Evolutionary conservation across 2,329 filamentous ascomycete species (phyloP).

Genomic region (Aspergillus fischeri): DNA sequence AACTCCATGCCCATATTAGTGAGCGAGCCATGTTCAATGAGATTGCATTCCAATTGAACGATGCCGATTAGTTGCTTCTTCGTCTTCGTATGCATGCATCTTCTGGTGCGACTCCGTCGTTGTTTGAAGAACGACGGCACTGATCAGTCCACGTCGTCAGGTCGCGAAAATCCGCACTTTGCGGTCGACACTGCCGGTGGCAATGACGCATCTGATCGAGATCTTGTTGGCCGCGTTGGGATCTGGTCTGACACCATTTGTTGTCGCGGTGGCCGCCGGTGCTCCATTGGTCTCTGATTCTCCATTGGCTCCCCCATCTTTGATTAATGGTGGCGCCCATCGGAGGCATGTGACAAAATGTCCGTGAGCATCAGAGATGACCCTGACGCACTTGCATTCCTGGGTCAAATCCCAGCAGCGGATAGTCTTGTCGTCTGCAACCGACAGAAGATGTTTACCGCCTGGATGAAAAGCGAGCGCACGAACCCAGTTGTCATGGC

Average conservation of each 20-base stretch:
- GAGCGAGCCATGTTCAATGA: not conserved
- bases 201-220: slow-evolving; percentile 75
- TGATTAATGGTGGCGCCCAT: slow-evolving; percentile 75
- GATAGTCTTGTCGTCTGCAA: slow-evolving; percentile 82
- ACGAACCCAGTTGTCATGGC: slow-evolving; percentile 91
- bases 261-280: not conserved
- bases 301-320: slow-evolving; percentile 44
- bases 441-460: slow-evolving; percentile 80
- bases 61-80: not conserved
- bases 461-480: slow-evolving; percentile 82
- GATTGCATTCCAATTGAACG: not conserved
- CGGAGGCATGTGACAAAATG: slow-evolving; percentile 81
- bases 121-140: not conserved
- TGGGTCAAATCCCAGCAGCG: slow-evolving; percentile 88
- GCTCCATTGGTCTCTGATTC: slow-evolving; percentile 10
- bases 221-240: slow-evolving; percentile 21
- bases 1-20: slow-evolving; percentile 2
- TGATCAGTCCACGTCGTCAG: not conserved
- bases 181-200: slow-evolving; percentile 77
- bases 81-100: not conserved
- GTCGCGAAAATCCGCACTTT: slow-evolving; percentile 72
- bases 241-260: slow-evolving; percentile 5
- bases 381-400: slow-evolving; percentile 83
- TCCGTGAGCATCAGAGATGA: slow-evolving; percentile 67
- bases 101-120: not conserved